phyloP scores from a whole-genome alignment of 2,329 filamentous ascomycete genomes.

The Westerdykella ornata region DNA sequence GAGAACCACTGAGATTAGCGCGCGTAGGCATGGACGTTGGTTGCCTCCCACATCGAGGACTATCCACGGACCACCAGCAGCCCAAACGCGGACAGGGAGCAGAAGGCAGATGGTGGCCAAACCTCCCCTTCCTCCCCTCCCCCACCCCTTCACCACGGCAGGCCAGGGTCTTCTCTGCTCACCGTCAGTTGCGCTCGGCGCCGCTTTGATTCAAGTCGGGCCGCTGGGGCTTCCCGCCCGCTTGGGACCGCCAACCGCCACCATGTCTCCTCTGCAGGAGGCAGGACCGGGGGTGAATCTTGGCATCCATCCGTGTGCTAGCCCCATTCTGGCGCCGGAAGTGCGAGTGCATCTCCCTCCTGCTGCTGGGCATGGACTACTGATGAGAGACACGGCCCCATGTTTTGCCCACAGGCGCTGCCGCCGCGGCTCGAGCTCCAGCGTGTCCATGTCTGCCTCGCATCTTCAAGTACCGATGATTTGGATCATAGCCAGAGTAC shows the following conservation, averaged over 20 bases:
- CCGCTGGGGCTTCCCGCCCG: slow-evolving; percentile 30
- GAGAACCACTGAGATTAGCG: slow-evolving; percentile 9
- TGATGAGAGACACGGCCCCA: slow-evolving; percentile 21
- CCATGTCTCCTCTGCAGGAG: slow-evolving; percentile 17
- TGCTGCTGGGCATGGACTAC: neutral
- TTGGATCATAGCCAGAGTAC: slow-evolving; percentile 19
- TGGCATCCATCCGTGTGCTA: neutral
- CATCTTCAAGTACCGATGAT: slow-evolving; percentile 25
- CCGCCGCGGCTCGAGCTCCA: slow-evolving; percentile 24
- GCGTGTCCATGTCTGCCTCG: slow-evolving; percentile 33
- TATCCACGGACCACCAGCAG: slow-evolving; percentile 7
- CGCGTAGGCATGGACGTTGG: slow-evolving; percentile 12
- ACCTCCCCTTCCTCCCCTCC: no score
- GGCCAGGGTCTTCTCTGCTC: neutral
- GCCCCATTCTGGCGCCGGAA: neutral
- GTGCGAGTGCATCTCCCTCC: neutral
- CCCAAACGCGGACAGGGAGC: slow-evolving; percentile 3
- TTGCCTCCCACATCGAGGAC: slow-evolving; percentile 16
- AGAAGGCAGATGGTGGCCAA: no score
- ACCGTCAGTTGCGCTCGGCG: slow-evolving; percentile 18
- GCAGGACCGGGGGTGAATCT: neutral
- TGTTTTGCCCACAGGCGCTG: slow-evolving; percentile 29
- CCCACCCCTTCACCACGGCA: no score
- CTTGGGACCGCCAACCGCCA: slow-evolving; percentile 19
- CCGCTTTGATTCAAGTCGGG: slow-evolving; percentile 30